phyloP scores from a whole-genome alignment of 192 early-diverging fungal genomes.

The Rhizophlyctis rosea region DNA sequence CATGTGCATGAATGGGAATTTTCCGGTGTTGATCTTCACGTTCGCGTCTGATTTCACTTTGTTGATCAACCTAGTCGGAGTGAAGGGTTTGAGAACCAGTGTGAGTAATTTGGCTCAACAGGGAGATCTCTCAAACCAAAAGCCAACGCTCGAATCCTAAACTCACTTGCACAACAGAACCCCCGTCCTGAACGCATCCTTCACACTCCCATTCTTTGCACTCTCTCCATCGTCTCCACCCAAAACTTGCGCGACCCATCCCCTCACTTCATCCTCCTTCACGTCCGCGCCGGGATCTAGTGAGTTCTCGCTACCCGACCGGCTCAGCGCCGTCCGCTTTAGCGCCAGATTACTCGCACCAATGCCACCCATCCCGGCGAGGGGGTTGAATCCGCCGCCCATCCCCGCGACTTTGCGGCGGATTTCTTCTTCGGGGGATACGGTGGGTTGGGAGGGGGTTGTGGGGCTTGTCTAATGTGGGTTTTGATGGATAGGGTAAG shows the following conservation, averaged over 20 bases:
- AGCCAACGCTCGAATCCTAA: neutral
- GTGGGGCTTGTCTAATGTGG: slow-evolving; percentile 2
- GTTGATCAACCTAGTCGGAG: slow-evolving; percentile 23
- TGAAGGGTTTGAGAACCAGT: too few relatives aligned
- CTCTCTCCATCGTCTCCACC: slow-evolving; percentile 4
- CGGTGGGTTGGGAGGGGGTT: too few relatives aligned
- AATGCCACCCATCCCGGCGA: slow-evolving; percentile 7
- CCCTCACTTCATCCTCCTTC: slow-evolving; percentile 11
- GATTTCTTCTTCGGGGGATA: slow-evolving; percentile 5
- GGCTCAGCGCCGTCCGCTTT: slow-evolving; percentile 5
- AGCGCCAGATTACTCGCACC: neutral
- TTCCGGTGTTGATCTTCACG: slow-evolving; percentile 31
- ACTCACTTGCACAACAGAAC: slow-evolving; percentile 17
- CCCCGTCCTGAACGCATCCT: slow-evolving; percentile 13
- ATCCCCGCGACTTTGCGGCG: slow-evolving; percentile 16
- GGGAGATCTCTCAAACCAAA: neutral
- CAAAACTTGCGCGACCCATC: slow-evolving; percentile 10
- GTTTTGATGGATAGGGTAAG: neutral
- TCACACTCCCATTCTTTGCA: neutral
- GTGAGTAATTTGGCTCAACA: too few relatives aligned
- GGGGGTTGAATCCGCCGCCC: slow-evolving; percentile 19
- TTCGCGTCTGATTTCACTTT: slow-evolving; percentile 6
- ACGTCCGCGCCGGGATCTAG: slow-evolving; percentile 8
- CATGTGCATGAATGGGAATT: slow-evolving; percentile 26
- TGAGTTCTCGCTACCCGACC: slow-evolving; percentile 4